phyloP scores from a whole-genome alignment of 768 basidiomycete species.

The Leccinum aurantiacum region DNA sequence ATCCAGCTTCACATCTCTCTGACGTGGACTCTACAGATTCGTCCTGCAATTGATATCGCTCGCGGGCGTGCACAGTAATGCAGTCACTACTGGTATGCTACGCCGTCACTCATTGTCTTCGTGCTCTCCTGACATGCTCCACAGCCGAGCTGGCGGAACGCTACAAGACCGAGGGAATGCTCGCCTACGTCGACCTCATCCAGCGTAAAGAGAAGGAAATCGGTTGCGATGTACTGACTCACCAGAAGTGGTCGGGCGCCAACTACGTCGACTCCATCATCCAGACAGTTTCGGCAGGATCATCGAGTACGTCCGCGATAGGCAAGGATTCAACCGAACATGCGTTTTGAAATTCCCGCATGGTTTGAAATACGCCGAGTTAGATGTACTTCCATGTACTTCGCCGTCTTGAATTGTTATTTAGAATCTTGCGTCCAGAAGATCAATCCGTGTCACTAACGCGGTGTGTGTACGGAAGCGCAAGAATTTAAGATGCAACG shows the following conservation, averaged over 20 bases:
- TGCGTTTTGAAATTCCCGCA: slow-evolving; percentile 50
- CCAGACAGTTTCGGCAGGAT: slow-evolving; percentile 80
- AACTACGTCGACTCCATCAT: slow-evolving; percentile 89
- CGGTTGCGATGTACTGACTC: slow-evolving; percentile 86
- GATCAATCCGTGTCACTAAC: slow-evolving; percentile 4
- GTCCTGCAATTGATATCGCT: slow-evolving; percentile 88
- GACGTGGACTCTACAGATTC: slow-evolving; percentile 50
- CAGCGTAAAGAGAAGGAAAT: slow-evolving; percentile 88
- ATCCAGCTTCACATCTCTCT: background rate
- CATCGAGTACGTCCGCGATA: slow-evolving; percentile 79
- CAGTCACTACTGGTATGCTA: slow-evolving; percentile 70
- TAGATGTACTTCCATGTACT: slow-evolving; percentile 1
- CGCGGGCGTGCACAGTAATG: slow-evolving; percentile 86
- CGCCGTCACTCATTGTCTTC: slow-evolving; percentile 12
- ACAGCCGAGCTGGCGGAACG: slow-evolving; percentile 74
- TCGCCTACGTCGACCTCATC: slow-evolving; percentile 87
- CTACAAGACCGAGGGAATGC: slow-evolving; percentile 88
- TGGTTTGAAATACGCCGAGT: slow-evolving; percentile 3
- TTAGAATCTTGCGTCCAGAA: background rate
- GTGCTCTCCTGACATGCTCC: slow-evolving; percentile 6
- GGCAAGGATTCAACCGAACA: slow-evolving; percentile 92
- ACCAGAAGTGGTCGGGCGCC: slow-evolving; percentile 96
- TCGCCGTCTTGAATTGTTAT: slow-evolving; percentile 1
- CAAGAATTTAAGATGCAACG: slow-evolving; percentile 5
- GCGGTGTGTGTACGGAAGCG: slow-evolving; percentile 1